These are phyloP conservation scores for Fraxinus paxiana DNA, from an alignment of 305 asterid species.

Conservation along the genomic window DNA sequence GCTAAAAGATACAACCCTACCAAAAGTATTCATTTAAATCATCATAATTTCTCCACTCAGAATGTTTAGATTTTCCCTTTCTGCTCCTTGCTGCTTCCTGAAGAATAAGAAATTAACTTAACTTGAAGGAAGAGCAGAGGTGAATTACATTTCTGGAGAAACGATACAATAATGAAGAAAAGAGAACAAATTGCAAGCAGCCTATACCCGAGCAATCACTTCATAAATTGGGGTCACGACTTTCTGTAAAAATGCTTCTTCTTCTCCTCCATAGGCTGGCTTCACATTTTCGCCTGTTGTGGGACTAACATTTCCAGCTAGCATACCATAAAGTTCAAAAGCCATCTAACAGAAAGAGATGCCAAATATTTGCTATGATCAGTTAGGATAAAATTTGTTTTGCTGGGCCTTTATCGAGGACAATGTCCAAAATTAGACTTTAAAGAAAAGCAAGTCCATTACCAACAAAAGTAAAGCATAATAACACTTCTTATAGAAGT, in stretches of 20 bases:
- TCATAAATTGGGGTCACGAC: conserved; percentile 93
- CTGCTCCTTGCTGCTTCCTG: conserved; percentile 94
- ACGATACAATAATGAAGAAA: neutral
- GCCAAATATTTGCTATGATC: neutral
- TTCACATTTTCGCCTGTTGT: conserved; percentile 96
- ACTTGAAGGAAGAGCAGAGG: conserved; percentile 8
- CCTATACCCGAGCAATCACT: conserved; percentile 79
- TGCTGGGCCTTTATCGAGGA: conserved; percentile 8
- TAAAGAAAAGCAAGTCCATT: neutral
- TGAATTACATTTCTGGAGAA: neutral
- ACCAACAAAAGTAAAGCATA: conserved; percentile 6
- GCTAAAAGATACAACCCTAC: conserved; percentile 34
- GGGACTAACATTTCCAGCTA: conserved; percentile 96
- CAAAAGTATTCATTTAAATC: conserved; percentile 96
- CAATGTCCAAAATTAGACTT: neutral
- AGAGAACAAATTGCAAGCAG: neutral
- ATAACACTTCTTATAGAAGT: neutral
- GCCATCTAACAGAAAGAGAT: conserved; percentile 63
- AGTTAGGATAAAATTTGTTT: conserved; percentile 4
- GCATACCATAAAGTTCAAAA: conserved; percentile 94
- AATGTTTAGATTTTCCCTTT: conserved; percentile 79
- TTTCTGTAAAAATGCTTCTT: conserved; percentile 80
- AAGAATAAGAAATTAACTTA: conserved; percentile 17
- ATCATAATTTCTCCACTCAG: conserved; percentile 99
- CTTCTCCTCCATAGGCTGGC: conserved; percentile 99